Evolutionary conservation across 768 basidiomycete species (phyloP).

Genomic region (Mycena vulgaris): DNA sequence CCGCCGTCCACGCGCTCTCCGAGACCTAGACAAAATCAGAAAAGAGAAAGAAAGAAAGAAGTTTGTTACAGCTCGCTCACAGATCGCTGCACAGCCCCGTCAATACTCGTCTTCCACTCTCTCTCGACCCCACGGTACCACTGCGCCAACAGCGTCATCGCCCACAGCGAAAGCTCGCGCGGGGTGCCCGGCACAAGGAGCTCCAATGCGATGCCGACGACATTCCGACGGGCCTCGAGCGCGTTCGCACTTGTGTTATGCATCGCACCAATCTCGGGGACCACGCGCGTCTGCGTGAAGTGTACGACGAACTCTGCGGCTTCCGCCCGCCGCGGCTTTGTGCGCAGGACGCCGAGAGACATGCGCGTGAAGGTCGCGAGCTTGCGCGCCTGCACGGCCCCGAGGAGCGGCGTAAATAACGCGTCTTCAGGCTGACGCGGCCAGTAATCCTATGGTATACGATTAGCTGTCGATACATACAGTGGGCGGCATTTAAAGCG

Average conservation of each 20-base stretch:
- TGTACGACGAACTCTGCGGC: conserved; percentile 39
- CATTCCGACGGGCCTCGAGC: conserved; percentile 54
- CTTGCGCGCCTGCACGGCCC: conserved; percentile 64
- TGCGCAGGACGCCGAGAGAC: conserved; percentile 48
- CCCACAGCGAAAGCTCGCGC: conserved; percentile 49
- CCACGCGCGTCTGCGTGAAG: conserved; percentile 57
- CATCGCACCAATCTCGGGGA: conserved; percentile 63
- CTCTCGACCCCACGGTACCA: conserved; percentile 57
- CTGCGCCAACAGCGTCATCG: conserved; percentile 46
- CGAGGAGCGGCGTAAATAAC: conserved; percentile 60
- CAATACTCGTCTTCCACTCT: conserved; percentile 61
- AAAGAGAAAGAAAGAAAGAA: conserved; percentile 4
- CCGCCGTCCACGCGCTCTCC: conserved; percentile 59
- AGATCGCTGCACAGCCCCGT: conserved; percentile 56
- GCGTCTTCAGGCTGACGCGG: conserved; percentile 48
- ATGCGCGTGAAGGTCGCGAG: conserved; percentile 57
- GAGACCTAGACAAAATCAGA: conserved; percentile 49
- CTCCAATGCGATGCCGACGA: conserved; percentile 63
- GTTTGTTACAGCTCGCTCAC: conserved; percentile 51
- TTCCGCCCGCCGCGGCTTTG: conserved; percentile 31
- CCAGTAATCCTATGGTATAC: conserved; percentile 64
- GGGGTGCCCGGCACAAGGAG: conserved; percentile 49
- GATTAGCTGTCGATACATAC: not conserved
- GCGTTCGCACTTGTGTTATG: conserved; percentile 38
- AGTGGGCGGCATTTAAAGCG: conserved; percentile 22